These are phyloP conservation scores for Ceratocystiopsis sp. DNA, from an alignment of 2,329 filamentous ascomycete genomes.

Conservation along the genomic window DNA sequence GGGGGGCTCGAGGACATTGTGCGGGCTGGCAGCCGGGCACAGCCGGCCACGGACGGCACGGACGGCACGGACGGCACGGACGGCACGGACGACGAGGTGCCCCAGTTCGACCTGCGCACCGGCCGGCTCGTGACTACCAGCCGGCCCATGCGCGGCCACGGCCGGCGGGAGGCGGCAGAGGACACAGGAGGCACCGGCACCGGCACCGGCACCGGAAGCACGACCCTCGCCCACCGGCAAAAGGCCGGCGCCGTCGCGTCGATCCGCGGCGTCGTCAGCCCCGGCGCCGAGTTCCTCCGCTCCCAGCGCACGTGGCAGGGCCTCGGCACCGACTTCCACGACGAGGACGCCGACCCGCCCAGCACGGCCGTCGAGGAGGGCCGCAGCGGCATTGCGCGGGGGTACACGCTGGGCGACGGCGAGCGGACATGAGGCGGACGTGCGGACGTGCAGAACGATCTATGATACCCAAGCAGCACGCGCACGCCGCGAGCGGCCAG, in stretches of 20 bases:
- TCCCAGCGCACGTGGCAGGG: conserved; percentile 82
- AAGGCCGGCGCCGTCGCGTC: conserved; percentile 54
- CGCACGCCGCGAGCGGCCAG: no score
- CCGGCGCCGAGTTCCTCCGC: conserved; percentile 73
- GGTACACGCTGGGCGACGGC: conserved; percentile 58
- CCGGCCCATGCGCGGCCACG: conserved; percentile 46
- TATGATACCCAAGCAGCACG: not conserved
- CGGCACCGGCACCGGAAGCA: no score
- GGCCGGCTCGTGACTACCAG: conserved; percentile 67
- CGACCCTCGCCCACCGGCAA: conserved; percentile 34
- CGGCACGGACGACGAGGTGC: conserved; percentile 54
- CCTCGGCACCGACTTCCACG: conserved; percentile 66
- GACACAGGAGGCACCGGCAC: conserved; percentile 6
- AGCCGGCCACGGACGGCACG: conserved; percentile 7
- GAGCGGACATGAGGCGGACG: conserved; percentile 3
- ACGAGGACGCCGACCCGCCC: conserved; percentile 19
- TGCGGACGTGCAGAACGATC: not conserved
- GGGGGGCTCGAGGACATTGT: conserved; percentile 60
- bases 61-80: conserved; percentile 15
- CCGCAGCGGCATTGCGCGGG: conserved; percentile 70
- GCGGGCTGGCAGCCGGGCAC: no score
- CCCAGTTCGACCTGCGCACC: conserved; percentile 83
- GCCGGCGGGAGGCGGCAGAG: not conserved
- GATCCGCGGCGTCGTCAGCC: conserved; percentile 75
- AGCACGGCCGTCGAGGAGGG: conserved; percentile 68